A percentile compares a stretch with the other conserved stretches of the same genome.
Conservation (phyloP, 306 rosid genomes). For the Pachyrhizus erosus region DNA sequence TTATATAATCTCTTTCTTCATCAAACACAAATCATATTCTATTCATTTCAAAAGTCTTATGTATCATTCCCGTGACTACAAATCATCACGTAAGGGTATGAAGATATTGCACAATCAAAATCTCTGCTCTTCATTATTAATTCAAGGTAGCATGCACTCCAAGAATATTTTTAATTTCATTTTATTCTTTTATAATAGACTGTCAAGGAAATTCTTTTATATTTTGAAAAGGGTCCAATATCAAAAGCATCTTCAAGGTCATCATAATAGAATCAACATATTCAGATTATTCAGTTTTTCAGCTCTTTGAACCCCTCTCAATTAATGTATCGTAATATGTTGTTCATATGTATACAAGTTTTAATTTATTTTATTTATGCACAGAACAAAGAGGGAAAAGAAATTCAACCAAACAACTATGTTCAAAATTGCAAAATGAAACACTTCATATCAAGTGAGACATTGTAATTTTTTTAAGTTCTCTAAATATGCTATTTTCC, state of each 20-base stretch:
- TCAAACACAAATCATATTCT: too few relatives aligned
- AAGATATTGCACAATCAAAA: not conserved
- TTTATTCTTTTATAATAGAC: not conserved
- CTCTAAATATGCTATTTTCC: not conserved
- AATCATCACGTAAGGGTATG: too few relatives aligned
- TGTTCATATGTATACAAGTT: not conserved
- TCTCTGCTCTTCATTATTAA: not conserved
- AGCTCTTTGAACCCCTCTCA: not conserved
- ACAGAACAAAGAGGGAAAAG: not conserved
- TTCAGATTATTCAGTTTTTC: not conserved
- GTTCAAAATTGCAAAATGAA: not conserved
- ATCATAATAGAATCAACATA: not conserved
- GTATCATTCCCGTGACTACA: too few relatives aligned
- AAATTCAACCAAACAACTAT: not conserved
- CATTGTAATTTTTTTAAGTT: not conserved
- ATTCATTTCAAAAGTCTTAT: too few relatives aligned
- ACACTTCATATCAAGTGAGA: not conserved
- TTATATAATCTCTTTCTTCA: not conserved
- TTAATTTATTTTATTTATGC: not conserved
- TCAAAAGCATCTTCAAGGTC: too few relatives aligned
- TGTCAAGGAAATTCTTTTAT: not conserved
- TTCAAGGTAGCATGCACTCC: not conserved
- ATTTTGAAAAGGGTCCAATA: not conserved
- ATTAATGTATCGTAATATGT: not conserved
- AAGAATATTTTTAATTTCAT: not conserved